A percentile compares a stretch with the other conserved stretches of the same genome.
These are phyloP conservation scores for Boletus reticulatus DNA, from an alignment of 768 basidiomycete genomes.

Conservation along the genomic window DNA sequence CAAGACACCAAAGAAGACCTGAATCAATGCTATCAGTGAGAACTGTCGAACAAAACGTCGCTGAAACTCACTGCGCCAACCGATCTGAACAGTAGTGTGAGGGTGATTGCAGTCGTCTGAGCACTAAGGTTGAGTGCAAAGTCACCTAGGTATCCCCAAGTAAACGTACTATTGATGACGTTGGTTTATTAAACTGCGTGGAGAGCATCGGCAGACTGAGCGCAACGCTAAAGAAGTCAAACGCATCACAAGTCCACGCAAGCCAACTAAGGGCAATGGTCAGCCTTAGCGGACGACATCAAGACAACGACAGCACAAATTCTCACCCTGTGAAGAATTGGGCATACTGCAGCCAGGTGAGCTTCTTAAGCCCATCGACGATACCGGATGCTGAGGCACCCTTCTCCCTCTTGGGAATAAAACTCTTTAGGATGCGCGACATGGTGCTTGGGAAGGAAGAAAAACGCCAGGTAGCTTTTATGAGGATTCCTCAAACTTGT, in stretches of 20 bases:
- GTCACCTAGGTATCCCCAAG: not conserved
- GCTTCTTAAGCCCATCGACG: slow-evolving; percentile 38
- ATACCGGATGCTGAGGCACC: slow-evolving; percentile 36
- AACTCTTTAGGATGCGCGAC: slow-evolving; percentile 41
- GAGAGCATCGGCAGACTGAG: slow-evolving; percentile 51
- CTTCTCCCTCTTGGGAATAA: slow-evolving; percentile 49
- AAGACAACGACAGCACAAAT: not conserved
- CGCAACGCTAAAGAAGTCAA: slow-evolving; percentile 83
- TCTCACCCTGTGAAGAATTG: slow-evolving; percentile 56
- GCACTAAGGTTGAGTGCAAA: not conserved
- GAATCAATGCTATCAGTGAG: not conserved
- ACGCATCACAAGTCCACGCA: slow-evolving; percentile 86
- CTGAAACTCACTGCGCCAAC: slow-evolving; percentile 54
- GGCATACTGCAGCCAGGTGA: slow-evolving; percentile 57
- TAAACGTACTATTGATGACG: slow-evolving; percentile 43
- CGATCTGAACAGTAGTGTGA: slow-evolving; percentile 88
- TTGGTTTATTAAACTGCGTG: slow-evolving; percentile 44
- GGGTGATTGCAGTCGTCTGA: slow-evolving; percentile 80
- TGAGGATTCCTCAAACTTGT: not conserved
- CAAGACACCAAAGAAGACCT: slow-evolving; percentile 72
- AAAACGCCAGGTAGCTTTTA: slow-evolving; percentile 12
- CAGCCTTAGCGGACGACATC: not conserved
- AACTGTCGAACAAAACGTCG: not conserved
- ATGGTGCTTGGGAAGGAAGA: slow-evolving; percentile 3
- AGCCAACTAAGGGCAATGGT: slow-evolving; percentile 52